Evolutionary conservation across 176 grass and related monocot genomes (phyloP).

Genomic region (Saccharum officinarum): DNA sequence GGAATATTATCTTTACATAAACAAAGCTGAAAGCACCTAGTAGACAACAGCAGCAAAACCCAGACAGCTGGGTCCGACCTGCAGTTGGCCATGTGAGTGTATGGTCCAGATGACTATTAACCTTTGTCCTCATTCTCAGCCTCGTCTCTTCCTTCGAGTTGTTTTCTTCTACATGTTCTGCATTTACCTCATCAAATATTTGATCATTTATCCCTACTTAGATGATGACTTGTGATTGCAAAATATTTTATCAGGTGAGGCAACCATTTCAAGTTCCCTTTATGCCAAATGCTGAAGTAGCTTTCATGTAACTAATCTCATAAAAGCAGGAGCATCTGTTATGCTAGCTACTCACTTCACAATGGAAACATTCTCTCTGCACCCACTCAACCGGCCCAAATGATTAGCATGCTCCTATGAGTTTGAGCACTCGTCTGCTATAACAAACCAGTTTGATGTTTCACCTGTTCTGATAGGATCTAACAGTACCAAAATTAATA

Average conservation of each 20-base stretch:
- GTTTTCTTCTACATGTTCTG: neutral
- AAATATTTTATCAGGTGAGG: conserved; percentile 14
- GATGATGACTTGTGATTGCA: neutral
- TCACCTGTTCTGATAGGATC: neutral
- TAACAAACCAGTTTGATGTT: conserved; percentile 1
- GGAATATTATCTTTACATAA: neutral
- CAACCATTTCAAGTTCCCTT: neutral
- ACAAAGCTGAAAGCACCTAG: neutral
- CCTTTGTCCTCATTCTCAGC: neutral
- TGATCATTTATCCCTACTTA: neutral
- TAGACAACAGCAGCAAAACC: neutral
- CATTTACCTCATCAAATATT: neutral
- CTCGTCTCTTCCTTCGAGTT: neutral
- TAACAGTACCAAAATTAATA: neutral
- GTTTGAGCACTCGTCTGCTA: neutral
- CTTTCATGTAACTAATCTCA: conserved; percentile 14
- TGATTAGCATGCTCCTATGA: neutral
- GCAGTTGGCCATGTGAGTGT: conserved; percentile 24
- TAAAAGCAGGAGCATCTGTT: neutral
- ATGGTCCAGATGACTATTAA: conserved; percentile 13
- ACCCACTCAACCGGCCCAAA: neutral
- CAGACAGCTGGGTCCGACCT: neutral
- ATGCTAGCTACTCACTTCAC: neutral
- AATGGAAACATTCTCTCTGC: neutral
- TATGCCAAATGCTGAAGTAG: conserved; percentile 27